A percentile compares a stretch with the other conserved stretches of the same genome.
Conservation (phyloP, 345 rosid genomes). For the Citrus sp. region DNA sequence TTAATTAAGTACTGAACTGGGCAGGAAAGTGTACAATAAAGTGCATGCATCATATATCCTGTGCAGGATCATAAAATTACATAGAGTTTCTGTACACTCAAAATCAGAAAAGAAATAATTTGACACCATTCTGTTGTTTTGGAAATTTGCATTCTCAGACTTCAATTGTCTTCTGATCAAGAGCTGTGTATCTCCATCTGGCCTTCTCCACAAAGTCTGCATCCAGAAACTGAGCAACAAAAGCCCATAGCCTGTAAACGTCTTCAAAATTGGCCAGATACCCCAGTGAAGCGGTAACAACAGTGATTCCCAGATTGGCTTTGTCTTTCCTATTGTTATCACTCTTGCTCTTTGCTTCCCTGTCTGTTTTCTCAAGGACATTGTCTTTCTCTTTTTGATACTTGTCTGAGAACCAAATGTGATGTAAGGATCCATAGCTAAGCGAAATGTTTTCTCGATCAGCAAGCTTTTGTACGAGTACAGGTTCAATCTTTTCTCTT, state of each 20-base stretch:
- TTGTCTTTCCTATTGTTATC: conserved; percentile 34
- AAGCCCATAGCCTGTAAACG: conserved; percentile 73
- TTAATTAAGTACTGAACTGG: conserved; percentile 7
- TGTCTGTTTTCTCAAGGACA: conserved; percentile 43
- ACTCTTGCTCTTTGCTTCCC: conserved; percentile 18
- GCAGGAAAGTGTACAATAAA: not conserved
- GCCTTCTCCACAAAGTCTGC: conserved; percentile 90
- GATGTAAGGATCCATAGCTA: conserved; percentile 60
- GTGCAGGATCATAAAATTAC: conserved; percentile 3
- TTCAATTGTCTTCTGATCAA: conserved; percentile 61
- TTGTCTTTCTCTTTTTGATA: conserved; percentile 47
- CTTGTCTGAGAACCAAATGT: conserved; percentile 61
- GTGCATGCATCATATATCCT: not conserved
- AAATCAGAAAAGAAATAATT: not conserved
- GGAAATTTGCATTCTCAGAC: conserved; percentile 28
- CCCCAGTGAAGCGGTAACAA: conserved; percentile 73
- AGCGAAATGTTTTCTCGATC: conserved; percentile 71
- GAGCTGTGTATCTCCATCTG: conserved; percentile 65
- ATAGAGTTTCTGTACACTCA: not conserved
- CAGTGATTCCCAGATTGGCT: conserved; percentile 48
- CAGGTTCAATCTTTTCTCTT: conserved; percentile 73
- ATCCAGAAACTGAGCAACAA: conserved; percentile 82
- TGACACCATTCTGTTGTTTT: not conserved
- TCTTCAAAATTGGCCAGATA: conserved; percentile 84
- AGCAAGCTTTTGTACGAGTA: conserved; percentile 85